A percentile compares a stretch with the other conserved stretches of the same genome.
Conservation (phyloP, 2,329 filamentous ascomycete species). For the Plenodomus biglobosus region DNA sequence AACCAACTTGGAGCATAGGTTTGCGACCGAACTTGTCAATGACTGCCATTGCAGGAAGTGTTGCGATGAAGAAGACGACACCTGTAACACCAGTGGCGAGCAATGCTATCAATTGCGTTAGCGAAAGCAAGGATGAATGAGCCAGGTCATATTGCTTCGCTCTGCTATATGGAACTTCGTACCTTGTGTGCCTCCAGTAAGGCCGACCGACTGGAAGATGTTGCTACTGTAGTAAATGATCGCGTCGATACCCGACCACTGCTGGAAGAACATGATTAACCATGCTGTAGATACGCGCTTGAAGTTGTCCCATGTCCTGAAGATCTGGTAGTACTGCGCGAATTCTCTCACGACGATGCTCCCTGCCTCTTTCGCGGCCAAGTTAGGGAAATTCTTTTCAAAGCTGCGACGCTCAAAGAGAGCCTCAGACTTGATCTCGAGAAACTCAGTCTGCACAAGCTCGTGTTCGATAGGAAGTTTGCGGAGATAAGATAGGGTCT, state of each 20-base stretch:
- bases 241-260: conserved; percentile 50
- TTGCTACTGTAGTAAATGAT: conserved; percentile 60
- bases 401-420: conserved; percentile 50
- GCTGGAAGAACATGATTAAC: conserved; percentile 54
- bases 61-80: conserved; percentile 60
- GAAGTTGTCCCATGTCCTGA: conserved; percentile 54
- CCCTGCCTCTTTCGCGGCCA: conserved; percentile 47
- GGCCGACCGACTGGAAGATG: conserved; percentile 61
- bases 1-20: conserved; percentile 57
- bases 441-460: conserved; percentile 49
- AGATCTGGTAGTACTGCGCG: conserved; percentile 54
- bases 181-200: conserved; percentile 52
- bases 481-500: conserved; percentile 32
- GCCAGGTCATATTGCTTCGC: too few species aligned
- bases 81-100: conserved; percentile 63
- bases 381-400: conserved; percentile 50
- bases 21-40: conserved; percentile 61
- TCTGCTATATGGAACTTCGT: neutral
- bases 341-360: conserved; percentile 51
- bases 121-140: too few species aligned
- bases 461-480: conserved; percentile 35
- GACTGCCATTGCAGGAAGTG: conserved; percentile 58
- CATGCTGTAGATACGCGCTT: conserved; percentile 51
- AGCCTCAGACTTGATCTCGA: conserved; percentile 52
- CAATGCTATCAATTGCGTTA: conserved; percentile 47